These are phyloP conservation scores for Microcera coccophila DNA, from an alignment of 2,329 filamentous ascomycete species.

Conservation along the genomic window DNA sequence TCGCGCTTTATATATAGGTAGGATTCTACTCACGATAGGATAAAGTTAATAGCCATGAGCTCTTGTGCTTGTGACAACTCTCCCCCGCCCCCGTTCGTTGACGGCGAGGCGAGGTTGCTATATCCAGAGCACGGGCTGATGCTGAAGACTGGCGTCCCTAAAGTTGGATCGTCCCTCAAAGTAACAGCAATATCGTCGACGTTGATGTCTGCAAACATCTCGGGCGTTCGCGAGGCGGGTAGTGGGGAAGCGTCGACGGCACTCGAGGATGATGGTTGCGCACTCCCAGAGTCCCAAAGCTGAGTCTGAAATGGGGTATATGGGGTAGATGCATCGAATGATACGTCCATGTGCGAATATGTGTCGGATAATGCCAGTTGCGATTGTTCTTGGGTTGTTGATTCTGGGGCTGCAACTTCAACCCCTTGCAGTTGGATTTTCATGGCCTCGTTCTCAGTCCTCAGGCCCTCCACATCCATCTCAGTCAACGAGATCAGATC, in stretches of 20 bases:
- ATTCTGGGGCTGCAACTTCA: constrained; percentile 18
- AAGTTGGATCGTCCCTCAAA: constrained; percentile 38
- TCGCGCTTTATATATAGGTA: background rate
- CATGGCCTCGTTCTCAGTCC: constrained; percentile 43
- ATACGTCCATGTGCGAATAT: background rate
- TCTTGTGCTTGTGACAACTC: constrained; percentile 39
- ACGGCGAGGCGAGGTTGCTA: constrained; percentile 16
- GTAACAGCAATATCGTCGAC: constrained; percentile 39
- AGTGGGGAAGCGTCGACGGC: background rate
- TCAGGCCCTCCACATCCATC: constrained; percentile 36
- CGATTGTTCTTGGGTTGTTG: background rate
- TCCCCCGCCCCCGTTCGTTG: constrained; percentile 15
- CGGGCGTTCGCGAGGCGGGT: constrained; percentile 9
- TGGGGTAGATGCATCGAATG: background rate
- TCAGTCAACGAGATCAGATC: constrained; percentile 44
- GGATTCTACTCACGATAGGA: constrained; percentile 43
- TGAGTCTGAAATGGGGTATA: background rate
- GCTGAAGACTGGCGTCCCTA: constrained; percentile 43
- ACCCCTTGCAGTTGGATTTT: constrained; percentile 30
- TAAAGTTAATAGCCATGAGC: constrained; percentile 49
- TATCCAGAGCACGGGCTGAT: constrained; percentile 32
- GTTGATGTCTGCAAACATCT: constrained; percentile 34
- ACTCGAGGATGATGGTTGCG: constrained; percentile 2
- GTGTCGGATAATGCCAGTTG: background rate
- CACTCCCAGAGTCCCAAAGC: too few species aligned